Conservation (phyloP, 1,139 yeast genomes). For the Protomyces arabidopsidicola region DNA sequence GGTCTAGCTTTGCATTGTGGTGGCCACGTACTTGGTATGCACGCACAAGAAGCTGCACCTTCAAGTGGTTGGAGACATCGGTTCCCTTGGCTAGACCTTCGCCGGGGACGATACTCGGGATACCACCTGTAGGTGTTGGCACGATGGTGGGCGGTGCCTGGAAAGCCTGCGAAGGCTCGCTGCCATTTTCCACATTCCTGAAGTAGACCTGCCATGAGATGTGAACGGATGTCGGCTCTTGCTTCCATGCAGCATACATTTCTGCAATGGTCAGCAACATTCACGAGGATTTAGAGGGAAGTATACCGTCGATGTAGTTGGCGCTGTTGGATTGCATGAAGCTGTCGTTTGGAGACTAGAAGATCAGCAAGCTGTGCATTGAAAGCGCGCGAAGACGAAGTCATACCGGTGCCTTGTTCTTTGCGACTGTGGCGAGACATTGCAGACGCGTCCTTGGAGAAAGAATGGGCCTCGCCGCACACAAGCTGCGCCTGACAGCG, state of each 20-base stretch:
- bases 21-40: conserved; percentile 99
- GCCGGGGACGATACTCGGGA: conserved; percentile 52
- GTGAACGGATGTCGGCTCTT: conserved; percentile 87
- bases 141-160: conserved; percentile 85
- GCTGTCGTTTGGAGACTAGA: conserved; percentile 18
- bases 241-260: conserved; percentile 92
- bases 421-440: conserved; percentile 15
- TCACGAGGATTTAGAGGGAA: background rate
- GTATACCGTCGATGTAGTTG: conserved; percentile 70
- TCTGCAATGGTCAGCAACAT: conserved; percentile 36
- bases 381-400: background rate
- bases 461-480: background rate
- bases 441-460: background rate
- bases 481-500: background rate
- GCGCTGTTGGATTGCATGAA: conserved; percentile 84
- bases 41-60: conserved; percentile 91
- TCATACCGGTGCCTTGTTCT: conserved; percentile 22
- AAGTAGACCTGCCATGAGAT: conserved; percentile 94
- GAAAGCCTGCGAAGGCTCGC: conserved; percentile 73
- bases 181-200: conserved; percentile 70
- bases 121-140: conserved; percentile 62
- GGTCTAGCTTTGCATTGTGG: conserved; percentile 91
- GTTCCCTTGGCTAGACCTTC: conserved; percentile 40
- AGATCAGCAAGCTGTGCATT: background rate
- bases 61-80: conserved; percentile 82